Evolutionary conservation across 495 filamentous ascomycete genomes (phyloP), one percentile per base, ranked within the genome.

Genomic region (Aspergillus campestris): DNA sequence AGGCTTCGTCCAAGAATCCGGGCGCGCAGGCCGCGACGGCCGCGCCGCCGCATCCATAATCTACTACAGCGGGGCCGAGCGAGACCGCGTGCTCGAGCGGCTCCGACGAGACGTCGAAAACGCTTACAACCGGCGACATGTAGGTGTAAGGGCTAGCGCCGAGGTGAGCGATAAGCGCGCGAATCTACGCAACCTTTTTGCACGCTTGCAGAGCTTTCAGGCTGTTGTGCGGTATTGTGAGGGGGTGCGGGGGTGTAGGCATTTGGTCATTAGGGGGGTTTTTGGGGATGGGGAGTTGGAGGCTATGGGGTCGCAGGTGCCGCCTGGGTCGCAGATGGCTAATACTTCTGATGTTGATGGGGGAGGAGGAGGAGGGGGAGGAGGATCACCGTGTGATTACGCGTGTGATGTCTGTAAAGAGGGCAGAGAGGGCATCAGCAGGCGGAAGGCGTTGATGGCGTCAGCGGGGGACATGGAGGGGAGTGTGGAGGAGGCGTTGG

Each of bases 391-490:
- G 24, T 97, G 91, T 55, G 80, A 94, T 47, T 88, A 75, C 64
- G 89, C 90, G 8, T 97, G 91, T 58, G 91, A 97, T 66, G 84
- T 79, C 64, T 88, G 89, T 57, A 96, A 96, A 64, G 84, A 94
- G 44, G 70, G 70, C 44, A 57, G 66, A 4, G 60, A 59, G 18
- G 78, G 60, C 1, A 60, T 97, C 52, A 78, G 75, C 48, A 78
- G 62, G 49, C 73, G 80, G 42, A 89, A 86, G 50, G 47, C 53
- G 43, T 68, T 52, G 37, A 65, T 67, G 67, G 56, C 47, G 6
- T 32, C 53, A 9, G 56, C 55, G 30, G 49, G 43, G 31, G 40
- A 32, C 12, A 27, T 40, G 8, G 40, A 49, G 12, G 52, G 47
- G 40, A 53, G 29, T 44, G 52, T 48, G 35, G 52, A 44, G 8